A percentile compares a stretch with the other conserved stretches of the same genome.
Evolutionary conservation across 805 yeast genomes (phyloP).

Genomic region (Yarrowia sp.): DNA sequence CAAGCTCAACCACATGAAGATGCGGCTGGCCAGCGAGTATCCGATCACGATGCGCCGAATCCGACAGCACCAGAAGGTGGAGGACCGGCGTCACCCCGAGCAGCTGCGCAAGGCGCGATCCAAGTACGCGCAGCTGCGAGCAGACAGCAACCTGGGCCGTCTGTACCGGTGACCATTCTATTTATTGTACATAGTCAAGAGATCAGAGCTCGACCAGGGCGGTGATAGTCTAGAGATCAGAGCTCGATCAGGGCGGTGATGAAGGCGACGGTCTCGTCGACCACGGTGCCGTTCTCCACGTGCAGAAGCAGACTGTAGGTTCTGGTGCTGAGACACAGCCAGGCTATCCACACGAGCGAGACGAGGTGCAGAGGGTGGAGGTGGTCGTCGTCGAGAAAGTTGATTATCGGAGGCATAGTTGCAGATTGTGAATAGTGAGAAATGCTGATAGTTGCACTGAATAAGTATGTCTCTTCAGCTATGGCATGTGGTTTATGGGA

Average conservation of each 20-base stretch:
- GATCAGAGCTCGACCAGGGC: no score
- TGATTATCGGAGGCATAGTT: no score
- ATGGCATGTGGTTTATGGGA: no score
- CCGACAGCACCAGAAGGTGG: background rate
- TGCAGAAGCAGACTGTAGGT: background rate
- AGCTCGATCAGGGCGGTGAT: no score
- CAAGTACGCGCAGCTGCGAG: background rate
- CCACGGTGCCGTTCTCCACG: background rate
- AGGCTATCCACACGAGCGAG: no score
- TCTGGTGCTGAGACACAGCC: background rate
- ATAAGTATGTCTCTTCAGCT: no score
- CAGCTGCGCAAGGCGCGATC: background rate
- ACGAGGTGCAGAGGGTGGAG: no score
- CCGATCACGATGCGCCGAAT: conserved; percentile 1
- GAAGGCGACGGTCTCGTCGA: background rate
- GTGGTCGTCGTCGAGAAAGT: no score
- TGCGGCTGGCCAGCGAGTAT: background rate
- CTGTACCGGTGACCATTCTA: background rate
- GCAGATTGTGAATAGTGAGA: no score
- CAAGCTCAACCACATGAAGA: background rate
- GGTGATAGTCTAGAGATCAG: no score
- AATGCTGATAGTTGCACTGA: no score
- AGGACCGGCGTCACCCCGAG: background rate
- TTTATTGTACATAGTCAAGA: background rate
- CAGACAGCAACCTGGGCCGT: background rate